Base-by-base conservation (phyloP, 208 protist species). In the Leishmania aethiopica region DNA sequence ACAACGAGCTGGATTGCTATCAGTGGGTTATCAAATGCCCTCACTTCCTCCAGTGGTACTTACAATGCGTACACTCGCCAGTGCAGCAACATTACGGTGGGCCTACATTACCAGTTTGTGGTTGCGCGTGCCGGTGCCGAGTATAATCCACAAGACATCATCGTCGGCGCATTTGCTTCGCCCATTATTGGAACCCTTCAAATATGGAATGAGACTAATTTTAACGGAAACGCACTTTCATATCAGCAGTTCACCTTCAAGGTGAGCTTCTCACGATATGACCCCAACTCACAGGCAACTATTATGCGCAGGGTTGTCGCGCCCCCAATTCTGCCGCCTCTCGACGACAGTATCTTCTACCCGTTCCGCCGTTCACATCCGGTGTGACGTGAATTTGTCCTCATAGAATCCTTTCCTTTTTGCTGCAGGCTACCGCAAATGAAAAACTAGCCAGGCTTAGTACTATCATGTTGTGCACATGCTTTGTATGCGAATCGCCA, bases 81-180 rank as follows among this genome's bases (percentile, higher is more conserved):
- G 64, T 97, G 91, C 70, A 77, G 75, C 45, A 91, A 89, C 67
- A 86, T 96, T 55, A 79, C 88, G 55, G 79, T 92, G 11, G 94
- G 92, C 37, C 45, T 97, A 17, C 77, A 91, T 32, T 97, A 90
- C 74, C 88, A 89, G 42, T 92, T 97, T 86, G 88, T 94, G 35
- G 53, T 96, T 40, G 89, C 92, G 28, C 88, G 89, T 57, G 91
- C 91, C 28, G 94, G 92, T 69, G 86, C 88, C 15, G 83, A 91
- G 70, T 92, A 86, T 77, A 97, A 97, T 80, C 89, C 92, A 2
- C 94, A 97, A 77, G 88, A 95, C 71, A 81, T 96, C 55, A 91
- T 97, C 83, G 86, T 94, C 3, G 92, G 82, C 25, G 92, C 90
- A 13, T 96, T 95, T 88, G 92, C 82, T 10, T 82, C 86, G 10